phyloP scores from a whole-genome alignment of 1,139 yeast species.

The Hyphopichia burtonii region DNA sequence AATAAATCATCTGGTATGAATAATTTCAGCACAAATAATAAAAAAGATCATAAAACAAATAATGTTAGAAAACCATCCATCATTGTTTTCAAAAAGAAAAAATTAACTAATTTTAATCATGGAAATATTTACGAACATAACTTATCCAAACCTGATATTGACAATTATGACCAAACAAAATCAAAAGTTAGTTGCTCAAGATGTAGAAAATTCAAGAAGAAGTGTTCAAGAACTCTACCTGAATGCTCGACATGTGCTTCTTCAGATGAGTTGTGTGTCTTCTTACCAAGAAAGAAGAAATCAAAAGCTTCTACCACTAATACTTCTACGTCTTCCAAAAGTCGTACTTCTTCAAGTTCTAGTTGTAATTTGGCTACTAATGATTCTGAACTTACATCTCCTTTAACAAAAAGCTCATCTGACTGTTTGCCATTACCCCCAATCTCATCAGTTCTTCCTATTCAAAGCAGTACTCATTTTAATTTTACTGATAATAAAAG shows the following conservation, averaged over 20 bases:
- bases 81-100: conserved; percentile 23
- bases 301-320: not conserved
- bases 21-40: not conserved
- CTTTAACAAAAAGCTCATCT: not conserved
- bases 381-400: not conserved
- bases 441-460: not conserved
- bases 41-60: not conserved
- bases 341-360: not conserved
- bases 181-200: conserved; percentile 23
- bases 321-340: not conserved
- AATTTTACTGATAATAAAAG: not conserved
- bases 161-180: conserved; percentile 12
- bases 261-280: conserved; percentile 23
- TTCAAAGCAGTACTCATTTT: not conserved
- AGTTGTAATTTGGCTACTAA: not conserved
- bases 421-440: not conserved
- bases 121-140: conserved; percentile 20
- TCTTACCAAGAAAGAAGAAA: conserved; percentile 16
- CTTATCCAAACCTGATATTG: conserved; percentile 14
- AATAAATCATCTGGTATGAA: not conserved
- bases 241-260: conserved; percentile 23
- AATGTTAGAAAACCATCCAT: conserved; percentile 9
- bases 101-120: conserved; percentile 12
- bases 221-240: conserved; percentile 21
- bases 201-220: conserved; percentile 25